Base-by-base conservation (phyloP, 768 basidiomycete genomes). In the Postia placenta region DNA sequence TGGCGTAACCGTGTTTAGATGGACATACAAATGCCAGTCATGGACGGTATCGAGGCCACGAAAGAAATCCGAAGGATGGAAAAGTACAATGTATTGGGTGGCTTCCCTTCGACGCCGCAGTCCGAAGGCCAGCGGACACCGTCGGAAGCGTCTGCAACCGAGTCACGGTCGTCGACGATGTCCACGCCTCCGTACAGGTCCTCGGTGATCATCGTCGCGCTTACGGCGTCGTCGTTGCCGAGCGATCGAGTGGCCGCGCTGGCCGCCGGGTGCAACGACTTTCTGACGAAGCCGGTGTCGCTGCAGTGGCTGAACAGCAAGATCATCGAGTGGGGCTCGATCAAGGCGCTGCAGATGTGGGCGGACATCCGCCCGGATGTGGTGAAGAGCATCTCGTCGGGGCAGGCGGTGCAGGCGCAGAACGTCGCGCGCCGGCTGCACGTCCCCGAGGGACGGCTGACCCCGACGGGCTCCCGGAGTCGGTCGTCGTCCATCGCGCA, bases 1-100 rank as follows among this genome's bases (percentile, higher is more conserved):
- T 14, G 20, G 14, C 20, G 24, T 27, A 17, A 27, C 25, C 28
- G 14, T 43, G 40, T 28, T 3, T 56, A 97, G 95, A 99, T 99
- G 96, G 96, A 99, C 71, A 98, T 99, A 47, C 95, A 98, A 68
- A 93, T 99, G 81, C 96, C 96, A 7, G 85, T 98, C 57, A 98
- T 96, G 89, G 92, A 95, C 67, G 96, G 96, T 27, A 96, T 98
- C 42, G 82, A 91, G 63, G 96, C 96, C 5, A 99, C 96, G 3
- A 93, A 92, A 59, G 90, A 94, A 65, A 99, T 99, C 50, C 78
- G 96, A 45, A 79, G 83, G 47, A 67, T 94, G 37, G 95, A 98
- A 63, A 85, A 81, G 58, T 52, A 67, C 30, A 81, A 76, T 51
- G 78, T 81, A 43, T 71, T 78, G 41, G 79, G 82, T 39, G 84